Base-by-base conservation (phyloP, 192 early-diverging fungal genomes). In the Rhizophlyctis rosea region DNA sequence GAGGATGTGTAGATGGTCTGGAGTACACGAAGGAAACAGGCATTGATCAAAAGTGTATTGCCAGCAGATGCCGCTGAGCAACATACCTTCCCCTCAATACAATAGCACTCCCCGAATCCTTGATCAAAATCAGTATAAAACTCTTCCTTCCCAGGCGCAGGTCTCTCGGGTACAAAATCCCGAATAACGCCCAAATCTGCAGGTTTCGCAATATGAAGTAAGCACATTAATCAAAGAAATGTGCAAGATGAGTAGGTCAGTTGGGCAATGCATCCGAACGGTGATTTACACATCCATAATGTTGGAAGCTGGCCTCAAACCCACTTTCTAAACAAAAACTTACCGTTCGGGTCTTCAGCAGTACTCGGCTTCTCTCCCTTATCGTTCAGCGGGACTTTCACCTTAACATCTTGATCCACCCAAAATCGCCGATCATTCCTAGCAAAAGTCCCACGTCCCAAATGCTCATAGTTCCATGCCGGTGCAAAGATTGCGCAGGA, bases 401-500 rank as follows among this genome's bases (percentile, higher is more conserved):
- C 23, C 47, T 31, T 39, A 13, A 34, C 14, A 25, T n/a, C 51
- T 5, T 59, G 54, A 25, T 56, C 58, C 9, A 59, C 62, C 87
- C 87, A 88, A 48, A 88, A 82, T 25, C 76, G 51, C 11, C 52
- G 44, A 23, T 88, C 87, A 39, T 72, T 68, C 9, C 47, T 57
- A 39, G 72, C 54, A 62, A 87, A 88, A n/a, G 57, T 50, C 4
- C 71, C 66, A 16, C 62, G 57, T 18, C 75, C 82, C 28, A 85
- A 65, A 50, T 50, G 52, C 59, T 88, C 82, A 70, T 76, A 86
- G 1, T 82, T 82, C 87, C 87, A 88, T 9, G 75, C 86, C 0
- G 79, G 83, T 0, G 76, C 87, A 77, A 88, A 88, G 9, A 88
- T 29, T 27, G 84, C 86, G 18, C 69, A 64, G 0, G 79, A 80